Evolutionary conservation across 202 grass and related monocot species (phyloP).

Genomic region (Dendrocalamus latiflorus): DNA sequence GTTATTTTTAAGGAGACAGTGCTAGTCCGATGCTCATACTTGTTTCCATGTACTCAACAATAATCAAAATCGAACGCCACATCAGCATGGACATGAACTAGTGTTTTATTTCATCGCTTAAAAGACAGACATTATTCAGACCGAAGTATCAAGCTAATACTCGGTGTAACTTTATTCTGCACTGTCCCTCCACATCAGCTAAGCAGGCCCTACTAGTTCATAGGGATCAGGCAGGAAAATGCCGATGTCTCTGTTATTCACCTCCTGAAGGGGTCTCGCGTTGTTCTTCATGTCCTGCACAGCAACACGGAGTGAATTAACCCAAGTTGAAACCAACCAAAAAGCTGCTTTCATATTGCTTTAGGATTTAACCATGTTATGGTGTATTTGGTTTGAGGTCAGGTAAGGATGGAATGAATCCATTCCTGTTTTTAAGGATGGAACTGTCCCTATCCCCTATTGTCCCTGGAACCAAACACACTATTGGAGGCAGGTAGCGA

Average conservation of each 20-base stretch:
- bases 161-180: neutral
- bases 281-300: constrained; percentile 51
- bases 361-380: neutral
- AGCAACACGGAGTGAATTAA: neutral
- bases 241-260: constrained; percentile 36
- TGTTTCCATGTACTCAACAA: too few species aligned
- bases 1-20: too few species aligned
- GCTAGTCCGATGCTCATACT: too few species aligned
- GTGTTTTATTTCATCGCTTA: too few species aligned
- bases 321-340: neutral
- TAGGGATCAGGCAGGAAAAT: constrained; percentile 23
- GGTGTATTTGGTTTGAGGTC: too few species aligned
- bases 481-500: too few species aligned
- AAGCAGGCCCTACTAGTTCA: neutral
- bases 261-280: constrained; percentile 58
- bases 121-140: neutral
- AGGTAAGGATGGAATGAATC: too few species aligned
- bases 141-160: neutral
- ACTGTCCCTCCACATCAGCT: neutral
- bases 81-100: too few species aligned
- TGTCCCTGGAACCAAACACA: too few species aligned
- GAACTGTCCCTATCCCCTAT: too few species aligned
- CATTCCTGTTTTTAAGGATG: too few species aligned
- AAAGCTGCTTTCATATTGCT: neutral
- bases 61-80: too few species aligned